These are phyloP conservation scores for Aphanoascus verrucosus DNA, from an alignment of 2,329 filamentous ascomycete species.

Conservation along the genomic window DNA sequence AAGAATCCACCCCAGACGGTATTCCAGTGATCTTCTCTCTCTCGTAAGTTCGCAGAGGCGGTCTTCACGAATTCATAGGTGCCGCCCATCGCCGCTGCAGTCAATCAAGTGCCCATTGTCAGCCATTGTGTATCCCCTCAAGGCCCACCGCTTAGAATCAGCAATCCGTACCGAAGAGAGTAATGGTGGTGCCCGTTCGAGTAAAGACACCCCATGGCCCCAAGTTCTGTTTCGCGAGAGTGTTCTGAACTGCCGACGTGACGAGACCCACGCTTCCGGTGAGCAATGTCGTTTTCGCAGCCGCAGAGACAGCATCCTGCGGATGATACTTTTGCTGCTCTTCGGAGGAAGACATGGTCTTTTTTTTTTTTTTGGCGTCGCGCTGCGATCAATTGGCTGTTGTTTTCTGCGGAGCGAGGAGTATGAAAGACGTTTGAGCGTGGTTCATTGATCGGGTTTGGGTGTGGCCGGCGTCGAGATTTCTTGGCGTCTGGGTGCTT, in stretches of 20 bases:
- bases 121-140: slow-evolving; percentile 2
- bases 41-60: slow-evolving; percentile 71
- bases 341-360: slow-evolving; percentile 38
- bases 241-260: slow-evolving; percentile 73
- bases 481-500: not conserved
- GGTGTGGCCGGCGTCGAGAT: not conserved
- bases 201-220: slow-evolving; percentile 73
- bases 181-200: slow-evolving; percentile 64
- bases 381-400: not conserved
- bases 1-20: slow-evolving; percentile 65
- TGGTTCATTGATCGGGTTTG: not conserved
- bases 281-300: slow-evolving; percentile 54
- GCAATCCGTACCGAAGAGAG: slow-evolving; percentile 47
- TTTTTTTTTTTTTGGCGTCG: too few species aligned
- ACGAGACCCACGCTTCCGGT: slow-evolving; percentile 59
- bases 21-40: slow-evolving; percentile 72
- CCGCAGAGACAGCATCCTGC: slow-evolving; percentile 61
- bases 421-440: not conserved
- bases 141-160: not conserved
- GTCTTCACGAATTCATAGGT: slow-evolving; percentile 67
- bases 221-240: slow-evolving; percentile 69
- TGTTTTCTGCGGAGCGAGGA: not conserved
- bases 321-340: slow-evolving; percentile 53
- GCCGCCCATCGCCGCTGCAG: slow-evolving; percentile 59
- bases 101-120: slow-evolving; percentile 4